These are phyloP conservation scores for Talaromyces sp. DNA, from an alignment of 2,329 filamentous ascomycete species.

Conservation along the genomic window DNA sequence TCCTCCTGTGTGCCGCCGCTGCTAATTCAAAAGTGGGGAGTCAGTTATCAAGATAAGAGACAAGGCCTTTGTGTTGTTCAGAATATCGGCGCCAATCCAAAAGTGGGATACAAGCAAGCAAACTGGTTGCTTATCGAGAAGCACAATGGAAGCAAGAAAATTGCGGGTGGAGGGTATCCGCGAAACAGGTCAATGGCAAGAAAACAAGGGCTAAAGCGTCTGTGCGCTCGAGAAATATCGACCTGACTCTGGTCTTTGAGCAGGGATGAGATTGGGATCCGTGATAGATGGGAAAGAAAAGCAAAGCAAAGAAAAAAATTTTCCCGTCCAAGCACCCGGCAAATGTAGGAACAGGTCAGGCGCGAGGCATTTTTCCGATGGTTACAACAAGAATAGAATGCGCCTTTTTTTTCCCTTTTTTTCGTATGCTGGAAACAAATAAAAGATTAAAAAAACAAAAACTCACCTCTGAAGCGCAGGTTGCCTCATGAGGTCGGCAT, in stretches of 20 bases:
- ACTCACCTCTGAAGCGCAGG: constrained; percentile 55
- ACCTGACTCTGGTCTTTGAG: neutral
- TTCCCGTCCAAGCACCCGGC: neutral
- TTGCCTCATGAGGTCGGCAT: constrained; percentile 54
- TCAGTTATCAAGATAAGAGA: constrained; percentile 1
- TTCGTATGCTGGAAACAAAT: neutral
- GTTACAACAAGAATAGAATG: neutral
- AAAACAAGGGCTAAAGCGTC: neutral
- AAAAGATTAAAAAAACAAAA: constrained; percentile 12
- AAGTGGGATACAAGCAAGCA: neutral
- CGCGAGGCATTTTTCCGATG: neutral
- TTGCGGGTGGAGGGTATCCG: neutral
- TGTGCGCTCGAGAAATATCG: neutral
- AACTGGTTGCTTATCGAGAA: neutral
- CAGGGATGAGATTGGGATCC: neutral
- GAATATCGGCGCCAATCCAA: neutral
- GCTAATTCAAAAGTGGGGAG: neutral
- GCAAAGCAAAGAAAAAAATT: neutral
- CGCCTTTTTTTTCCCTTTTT: neutral
- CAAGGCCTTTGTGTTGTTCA: neutral
- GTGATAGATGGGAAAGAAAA: neutral
- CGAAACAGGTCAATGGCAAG: neutral
- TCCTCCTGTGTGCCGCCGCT: constrained; percentile 33
- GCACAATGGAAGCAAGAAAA: neutral
- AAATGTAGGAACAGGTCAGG: neutral